Base-by-base conservation (phyloP, 768 basidiomycete species). In the Leccinum sublutescens region DNA sequence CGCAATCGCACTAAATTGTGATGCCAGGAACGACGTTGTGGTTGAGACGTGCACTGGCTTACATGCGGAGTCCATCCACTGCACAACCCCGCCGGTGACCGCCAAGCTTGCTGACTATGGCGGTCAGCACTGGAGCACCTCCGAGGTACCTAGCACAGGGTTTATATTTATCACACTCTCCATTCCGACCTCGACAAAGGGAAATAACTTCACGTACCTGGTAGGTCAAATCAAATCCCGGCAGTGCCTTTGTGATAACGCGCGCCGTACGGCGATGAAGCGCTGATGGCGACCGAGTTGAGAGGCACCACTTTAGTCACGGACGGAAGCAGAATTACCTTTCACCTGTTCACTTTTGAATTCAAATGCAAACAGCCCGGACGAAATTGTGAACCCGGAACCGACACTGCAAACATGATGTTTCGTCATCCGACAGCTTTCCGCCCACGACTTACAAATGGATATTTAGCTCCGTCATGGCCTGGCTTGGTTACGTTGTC, bases 351-450 rank as follows among this genome's bases (percentile, higher is more conserved):
- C n/a, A 36, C n/a, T 33, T 23, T 62, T 34, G 4, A 33, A 33
- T 12, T 11, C 4, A 52, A 48, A 55, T 33, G 59, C 55, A 45
- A 61, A 56, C 52, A 63, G 58, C 38, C 56, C 61, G 60, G 64
- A 52, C 55, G 40, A 48, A 19, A 19, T 19, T 14, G 40, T n/a
- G 9, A 40, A n/a, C 29, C 29, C 29, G 29, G 9, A 29, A 29
- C 17, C 45, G 29, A n/a, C 7, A 34, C 48, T 54, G 19, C 19
- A 34, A 48, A 8, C 21, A 21, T 21, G 19, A 68, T 68, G 66
- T n/a, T 51, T n/a, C 52, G n/a, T 43, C 62, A 57, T 40, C 9
- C 40, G 9, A 40, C 17, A 31, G 40, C 56, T 15, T 17, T 54
- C 43, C 52, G 43, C 40, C 54, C 31, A 54, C 54, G 36, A 51